Base-by-base conservation (phyloP, 2,329 filamentous ascomycete genomes). In the Grosmannia serpens region DNA sequence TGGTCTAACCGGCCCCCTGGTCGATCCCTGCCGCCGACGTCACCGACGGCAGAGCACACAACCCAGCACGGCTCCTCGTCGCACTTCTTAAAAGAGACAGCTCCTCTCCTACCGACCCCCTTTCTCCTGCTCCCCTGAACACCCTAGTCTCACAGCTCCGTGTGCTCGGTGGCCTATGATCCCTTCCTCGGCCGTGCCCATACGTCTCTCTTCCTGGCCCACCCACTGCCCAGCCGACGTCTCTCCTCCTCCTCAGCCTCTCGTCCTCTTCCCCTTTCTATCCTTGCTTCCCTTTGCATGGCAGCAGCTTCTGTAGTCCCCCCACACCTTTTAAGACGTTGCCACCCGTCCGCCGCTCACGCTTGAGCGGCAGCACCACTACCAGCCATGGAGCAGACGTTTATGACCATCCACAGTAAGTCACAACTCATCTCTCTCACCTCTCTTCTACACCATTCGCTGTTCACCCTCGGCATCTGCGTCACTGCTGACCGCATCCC, bases 401-500 rank as follows among this genome's bases (percentile, higher is more conserved):
- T 95, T 74, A 94, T 95, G 75, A 91, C 89, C 65, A 94, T 95
- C 69, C 89, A 94, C 70, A 89, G 89, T 88, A 74, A 75, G 84
- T 77, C 24, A 20, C 13, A 7, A 9, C 17, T n/a, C 24, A 33
- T 33, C 2, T 47, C 8, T 22, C 4, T n/a, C 20, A n/a, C 22
- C 22, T 50, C 29, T 13, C 17, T 13, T 15, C 29, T 27, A 5
- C 56, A 10, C n/a, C 38, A 20, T 35, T n/a, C 27, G 22, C 22
- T 57, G 22, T 24, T 29, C n/a, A 4, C 5, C 46, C 7, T 46
- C 13, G 13, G 38, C 17, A 8, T 44, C 13, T n/a, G 41, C 6
- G 17, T 6, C 8, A 24, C 26, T 56, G 35, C 53, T 54, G 24
- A 54, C 35, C 15, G 15, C 35, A 11, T 33, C 31, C 51, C n/a